Evolutionary conservation across 1,284 basidiomycete species (phyloP).

Genomic region (Bjerkandera adusta): DNA sequence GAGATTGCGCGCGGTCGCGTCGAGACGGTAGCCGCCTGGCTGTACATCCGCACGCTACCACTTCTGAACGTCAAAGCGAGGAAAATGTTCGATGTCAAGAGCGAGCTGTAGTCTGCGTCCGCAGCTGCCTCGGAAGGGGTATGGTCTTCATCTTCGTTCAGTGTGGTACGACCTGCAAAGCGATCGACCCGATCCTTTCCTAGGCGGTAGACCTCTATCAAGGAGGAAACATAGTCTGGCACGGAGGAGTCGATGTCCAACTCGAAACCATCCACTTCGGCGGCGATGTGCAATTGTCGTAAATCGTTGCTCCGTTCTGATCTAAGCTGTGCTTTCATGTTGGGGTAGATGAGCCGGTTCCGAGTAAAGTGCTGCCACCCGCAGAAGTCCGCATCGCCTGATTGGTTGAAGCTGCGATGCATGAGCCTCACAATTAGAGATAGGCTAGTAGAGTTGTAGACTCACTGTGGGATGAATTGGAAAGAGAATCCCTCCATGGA

Average conservation of each 20-base stretch:
- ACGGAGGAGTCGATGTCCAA: slow-evolving; percentile 84
- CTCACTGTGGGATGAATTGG: slow-evolving; percentile 78
- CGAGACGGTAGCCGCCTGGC: slow-evolving; percentile 32
- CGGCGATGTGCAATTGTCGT: slow-evolving; percentile 64
- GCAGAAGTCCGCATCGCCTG: slow-evolving; percentile 64
- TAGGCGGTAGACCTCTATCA: slow-evolving; percentile 82
- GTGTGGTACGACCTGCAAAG: slow-evolving; percentile 50
- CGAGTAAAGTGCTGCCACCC: slow-evolving; percentile 67
- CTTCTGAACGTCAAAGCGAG: slow-evolving; percentile 79
- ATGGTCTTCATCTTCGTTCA: slow-evolving; percentile 34
- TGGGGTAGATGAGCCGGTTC: slow-evolving; percentile 79
- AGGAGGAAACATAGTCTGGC: slow-evolving; percentile 74
- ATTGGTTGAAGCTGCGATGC: slow-evolving; percentile 69
- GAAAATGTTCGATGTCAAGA: slow-evolving; percentile 62
- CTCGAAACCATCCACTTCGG: slow-evolving; percentile 83
- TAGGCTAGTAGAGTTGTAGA: not conserved
- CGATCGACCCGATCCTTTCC: slow-evolving; percentile 77
- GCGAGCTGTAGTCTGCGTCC: slow-evolving; percentile 34
- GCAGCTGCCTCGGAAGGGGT: slow-evolving; percentile 18
- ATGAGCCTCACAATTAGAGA: slow-evolving; percentile 7
- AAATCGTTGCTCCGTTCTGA: slow-evolving; percentile 49
- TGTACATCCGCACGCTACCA: slow-evolving; percentile 73
- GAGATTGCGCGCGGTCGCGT: slow-evolving; percentile 36
- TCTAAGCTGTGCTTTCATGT: slow-evolving; percentile 75
- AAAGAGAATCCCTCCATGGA: slow-evolving; percentile 72